Evolutionary conservation across 129 eudicot genomes (phyloP), one percentile per base, ranked within the genome.

Genomic region (Glebionis coronaria): DNA sequence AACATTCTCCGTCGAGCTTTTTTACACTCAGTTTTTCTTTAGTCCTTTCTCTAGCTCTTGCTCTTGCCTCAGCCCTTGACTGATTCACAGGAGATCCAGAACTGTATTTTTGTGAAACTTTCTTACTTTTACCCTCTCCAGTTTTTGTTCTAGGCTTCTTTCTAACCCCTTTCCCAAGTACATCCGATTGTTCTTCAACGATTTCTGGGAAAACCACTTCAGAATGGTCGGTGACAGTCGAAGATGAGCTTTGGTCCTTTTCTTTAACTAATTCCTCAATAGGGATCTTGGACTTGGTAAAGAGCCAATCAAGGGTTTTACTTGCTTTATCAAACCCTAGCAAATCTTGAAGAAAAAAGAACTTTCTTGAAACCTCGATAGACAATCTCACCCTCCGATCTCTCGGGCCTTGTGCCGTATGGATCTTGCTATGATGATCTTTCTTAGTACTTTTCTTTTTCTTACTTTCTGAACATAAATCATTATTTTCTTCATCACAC

Each of bases 11-110:
- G 6, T 67, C 69, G 55, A 85, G 67, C 57, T 55, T 73, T 70
- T 56, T 77, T 50, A 50, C 31, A 18, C 40, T 50, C 54, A 78
- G 64, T 67, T 87, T 90, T 13, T 82, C 84, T 45, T 67, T 76
- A 3, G 97, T 84, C 50, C 97, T 84, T 62, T 87, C 95, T 73
- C 77, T 60, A 23, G 97, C 97, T 64, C 97, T 71, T 60, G 76
- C 76, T 71, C 76, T 63, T 12, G 97, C 97, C 79, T 84, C 86
- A 51, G 80, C 88, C 87, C 97, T 90, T 14, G 69, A 72, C 63
- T 78, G 87, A 68, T 67, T 75, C 56, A 56, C 19, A 35, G 56
- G 55, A 62, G 55, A 14, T 46, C 59, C 65, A 55, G 77, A 67
- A 49, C 54, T 67, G 49, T 55, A 21, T 65, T 56, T 58, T 21